Percentiles rank a stretch among this genome's conserved stretches.
These are phyloP conservation scores for Cadophora luteo-olivacea DNA, from an alignment of 2,329 filamentous ascomycete species.

Conservation along the genomic window DNA sequence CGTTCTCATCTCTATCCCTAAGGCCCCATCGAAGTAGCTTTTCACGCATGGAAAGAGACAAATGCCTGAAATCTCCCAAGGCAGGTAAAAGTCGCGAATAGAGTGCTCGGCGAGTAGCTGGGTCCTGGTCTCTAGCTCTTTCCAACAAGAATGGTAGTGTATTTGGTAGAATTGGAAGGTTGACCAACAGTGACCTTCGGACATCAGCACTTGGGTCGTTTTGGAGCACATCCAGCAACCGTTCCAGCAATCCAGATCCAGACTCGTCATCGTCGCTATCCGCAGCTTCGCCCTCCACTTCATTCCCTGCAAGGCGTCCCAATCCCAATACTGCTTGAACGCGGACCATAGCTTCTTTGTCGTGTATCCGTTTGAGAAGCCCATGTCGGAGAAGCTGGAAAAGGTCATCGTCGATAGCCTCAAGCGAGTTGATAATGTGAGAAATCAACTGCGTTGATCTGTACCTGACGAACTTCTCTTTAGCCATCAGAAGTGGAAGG, in stretches of 20 bases:
- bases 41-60: constrained; percentile 92
- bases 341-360: constrained; percentile 92
- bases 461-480: constrained; percentile 93
- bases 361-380: constrained; percentile 83
- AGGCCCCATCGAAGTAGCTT: constrained; percentile 95
- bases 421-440: constrained; percentile 90
- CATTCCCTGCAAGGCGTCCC: constrained; percentile 81
- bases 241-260: constrained; percentile 75
- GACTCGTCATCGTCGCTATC: constrained; percentile 74
- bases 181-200: constrained; percentile 83
- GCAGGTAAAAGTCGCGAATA: constrained; percentile 88
- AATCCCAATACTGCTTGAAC: constrained; percentile 91
- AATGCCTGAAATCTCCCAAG: constrained; percentile 90
- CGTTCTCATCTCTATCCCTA: constrained; percentile 90
- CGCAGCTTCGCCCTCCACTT: constrained; percentile 72
- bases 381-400: constrained; percentile 83
- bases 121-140: constrained; percentile 86
- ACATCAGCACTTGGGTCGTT: constrained; percentile 96
- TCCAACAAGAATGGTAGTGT: constrained; percentile 90
- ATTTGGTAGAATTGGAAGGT: constrained; percentile 83
- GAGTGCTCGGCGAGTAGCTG: constrained; percentile 80
- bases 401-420: constrained; percentile 89
- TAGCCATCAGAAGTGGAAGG: constrained; percentile 78
- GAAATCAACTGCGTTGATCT: constrained; percentile 88
- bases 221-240: constrained; percentile 85